Conservation (phyloP, 148 eudicot species). For the Polygonum maritimum region DNA sequence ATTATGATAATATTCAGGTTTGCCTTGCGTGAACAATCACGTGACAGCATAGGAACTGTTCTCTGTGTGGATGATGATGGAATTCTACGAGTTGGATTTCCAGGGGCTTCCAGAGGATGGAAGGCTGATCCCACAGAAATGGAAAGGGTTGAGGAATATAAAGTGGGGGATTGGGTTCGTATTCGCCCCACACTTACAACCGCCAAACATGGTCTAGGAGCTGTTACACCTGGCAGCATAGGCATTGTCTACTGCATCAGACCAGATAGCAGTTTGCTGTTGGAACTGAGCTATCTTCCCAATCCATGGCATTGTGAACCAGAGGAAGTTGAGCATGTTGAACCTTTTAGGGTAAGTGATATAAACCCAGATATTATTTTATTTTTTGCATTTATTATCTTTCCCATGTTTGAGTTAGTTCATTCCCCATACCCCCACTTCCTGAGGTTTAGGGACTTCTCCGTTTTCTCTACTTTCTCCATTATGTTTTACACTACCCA, state of each 20-base stretch:
- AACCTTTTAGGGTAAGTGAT: constrained; percentile 59
- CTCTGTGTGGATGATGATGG: constrained; percentile 99
- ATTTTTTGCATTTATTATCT: too few relatives aligned
- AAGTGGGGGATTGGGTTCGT: constrained; percentile 99
- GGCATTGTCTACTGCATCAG: constrained; percentile 91
- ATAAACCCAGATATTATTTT: too few relatives aligned
- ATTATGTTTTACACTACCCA: too few relatives aligned
- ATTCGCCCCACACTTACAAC: constrained; percentile 88
- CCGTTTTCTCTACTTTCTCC: too few relatives aligned
- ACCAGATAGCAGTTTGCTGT: constrained; percentile 79
- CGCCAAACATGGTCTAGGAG: constrained; percentile 90
- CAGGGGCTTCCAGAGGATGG: constrained; percentile 99
- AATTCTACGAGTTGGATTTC: constrained; percentile 95
- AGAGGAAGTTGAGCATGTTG: constrained; percentile 96
- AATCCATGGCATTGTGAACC: constrained; percentile 99
- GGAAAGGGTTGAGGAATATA: constrained; percentile 97
- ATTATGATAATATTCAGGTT: constrained; percentile 36
- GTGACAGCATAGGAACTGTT: constrained; percentile 92
- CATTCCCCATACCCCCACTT: too few relatives aligned
- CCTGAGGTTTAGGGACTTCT: too few relatives aligned
- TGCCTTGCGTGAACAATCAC: constrained; percentile 90
- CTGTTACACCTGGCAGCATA: constrained; percentile 95
- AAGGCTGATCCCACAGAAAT: constrained; percentile 99
- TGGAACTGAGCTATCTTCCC: constrained; percentile 84
- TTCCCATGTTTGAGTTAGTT: too few relatives aligned